Base-by-base conservation (phyloP, 2,329 filamentous ascomycete genomes). In the Cylindrodendrum hubeiense region DNA sequence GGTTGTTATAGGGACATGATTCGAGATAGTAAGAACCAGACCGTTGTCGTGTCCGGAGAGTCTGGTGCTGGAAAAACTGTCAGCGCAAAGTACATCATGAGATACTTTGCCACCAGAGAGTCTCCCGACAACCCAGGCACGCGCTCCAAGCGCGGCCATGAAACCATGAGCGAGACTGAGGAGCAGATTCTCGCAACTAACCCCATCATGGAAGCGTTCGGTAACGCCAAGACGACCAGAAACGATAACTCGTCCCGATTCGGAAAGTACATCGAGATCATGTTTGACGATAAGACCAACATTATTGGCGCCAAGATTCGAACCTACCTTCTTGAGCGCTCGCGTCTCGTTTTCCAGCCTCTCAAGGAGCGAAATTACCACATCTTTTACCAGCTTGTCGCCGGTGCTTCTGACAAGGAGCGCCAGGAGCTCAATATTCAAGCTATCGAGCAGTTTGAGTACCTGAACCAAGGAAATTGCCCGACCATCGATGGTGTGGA, bases 71-170 rank as follows among this genome's bases (percentile, higher is more conserved):
- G 96, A 77, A 99, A 99, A 85, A 99, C 96, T 5, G 96, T 99
- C 79, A 98, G 95, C 82, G 96, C 96, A 75, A 99, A 99, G 84
- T 98, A 99, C 83, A 98, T 99, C 79, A 99, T 99, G 96, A 90
- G 96, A 76, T 99, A 99, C 84, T 99, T 99, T 81, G 96, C 96
- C 68, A 99, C 96, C 46, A 91, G 96, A 88, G 96, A 98, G 81
- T 92, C 95, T 8, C 94, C 96, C 60, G 94, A 97, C 75, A 93
- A 95, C 78, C 91, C 94, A 17, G 91, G 92, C 52, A 91, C 90
- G 69, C 90, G 93, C 74, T 86, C 86, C 59, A 96, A 93, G 81
- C 87, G 87, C 77, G 93, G 93, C 66, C 85, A 90, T 74, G 92
- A 93, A 63, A 79, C 91, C 69, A 98, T 98, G 91, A 98, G 95